Conservation (phyloP, 2,329 filamentous ascomycete genomes). For the Zasmidium citrigriseum region DNA sequence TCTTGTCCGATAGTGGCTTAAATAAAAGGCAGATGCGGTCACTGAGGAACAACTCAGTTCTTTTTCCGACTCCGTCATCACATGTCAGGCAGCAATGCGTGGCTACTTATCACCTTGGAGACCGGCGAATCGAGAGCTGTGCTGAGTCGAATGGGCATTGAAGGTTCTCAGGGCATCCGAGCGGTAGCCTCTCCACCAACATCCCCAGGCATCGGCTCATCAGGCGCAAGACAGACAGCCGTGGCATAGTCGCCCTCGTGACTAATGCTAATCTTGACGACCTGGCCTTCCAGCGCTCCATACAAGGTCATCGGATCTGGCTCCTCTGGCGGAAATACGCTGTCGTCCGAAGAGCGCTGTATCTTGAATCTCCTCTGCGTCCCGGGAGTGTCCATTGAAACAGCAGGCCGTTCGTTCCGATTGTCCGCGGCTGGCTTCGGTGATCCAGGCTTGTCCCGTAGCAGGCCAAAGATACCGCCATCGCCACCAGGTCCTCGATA, state of each 20-base stretch:
- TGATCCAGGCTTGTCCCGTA: slow-evolving; percentile 9
- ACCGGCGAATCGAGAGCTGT: background rate
- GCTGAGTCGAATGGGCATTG: background rate
- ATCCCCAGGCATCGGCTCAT: slow-evolving; percentile 27
- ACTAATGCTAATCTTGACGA: slow-evolving; percentile 76
- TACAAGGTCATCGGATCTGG: background rate
- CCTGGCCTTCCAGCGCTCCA: slow-evolving; percentile 42
- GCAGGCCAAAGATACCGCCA: slow-evolving; percentile 69
- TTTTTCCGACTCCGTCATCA: too few species aligned
- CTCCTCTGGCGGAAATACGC: too few species aligned
- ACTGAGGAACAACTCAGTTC: too few species aligned
- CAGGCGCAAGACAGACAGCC: slow-evolving; percentile 63
- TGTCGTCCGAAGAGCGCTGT: too few species aligned
- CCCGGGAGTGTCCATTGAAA: background rate
- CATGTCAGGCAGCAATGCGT: too few species aligned
- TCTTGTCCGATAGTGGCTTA: too few species aligned
- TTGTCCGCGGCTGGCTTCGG: background rate
- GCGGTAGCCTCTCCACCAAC: slow-evolving; percentile 32
- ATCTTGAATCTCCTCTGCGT: background rate
- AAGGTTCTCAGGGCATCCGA: slow-evolving; percentile 12
- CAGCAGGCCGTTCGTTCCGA: background rate
- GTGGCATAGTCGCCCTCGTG: slow-evolving; percentile 84
- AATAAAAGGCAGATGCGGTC: too few species aligned
- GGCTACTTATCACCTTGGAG: too few species aligned
- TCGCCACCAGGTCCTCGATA: slow-evolving; percentile 52